Base-by-base conservation (phyloP, 495 filamentous ascomycete genomes). In the Daldinia vernicosa region DNA sequence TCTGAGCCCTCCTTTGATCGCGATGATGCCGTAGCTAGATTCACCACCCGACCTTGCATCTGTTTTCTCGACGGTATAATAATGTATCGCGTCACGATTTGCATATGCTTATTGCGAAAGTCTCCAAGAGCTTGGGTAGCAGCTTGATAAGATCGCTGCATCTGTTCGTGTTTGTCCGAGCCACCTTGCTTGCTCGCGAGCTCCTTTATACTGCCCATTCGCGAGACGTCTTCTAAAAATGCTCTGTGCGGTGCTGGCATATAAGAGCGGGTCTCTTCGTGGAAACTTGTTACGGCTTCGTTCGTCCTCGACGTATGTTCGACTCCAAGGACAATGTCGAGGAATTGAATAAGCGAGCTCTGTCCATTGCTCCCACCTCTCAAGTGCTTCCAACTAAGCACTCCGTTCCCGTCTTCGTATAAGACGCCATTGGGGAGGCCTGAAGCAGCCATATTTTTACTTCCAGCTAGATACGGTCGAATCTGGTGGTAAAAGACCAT, bases 331-430 rank as follows among this genome's bases (percentile, higher is more conserved):
- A 93, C 86, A 47, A 97, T 85, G 75, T 99, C 95, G 76, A 97
- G 92, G 79, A 97, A 95, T 78, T 97, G 94, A 66, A 99, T 93
- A 19, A 98, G 79, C 1, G 93, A 97, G 80, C 92, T 95, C 80
- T 99, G 95, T 0, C 94, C 95, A 74, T 98, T 98, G 76, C 93
- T 96, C 0, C 95, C 95, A 32, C 95, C 95, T 43, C 91, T 88
- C 67, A 91, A 91, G 74, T 96, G 90, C 55, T 90, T 85, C 80
- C 92, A 97, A 12, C 84, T 79, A 6, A 88, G 86, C 4, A 79
- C 78, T 17, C 88, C 88, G 6, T 82, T 82, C 22, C 90, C 92
- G 60, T 93, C 87, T 64, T 97, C 92, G 74, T 97, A 98, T 19
- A 94, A 81, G 5, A 99, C 88, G 0, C 95, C 95, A 70, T 90